Evolutionary conservation across 2,329 filamentous ascomycete genomes (phyloP).

Genomic region (Claviceps arundinis): DNA sequence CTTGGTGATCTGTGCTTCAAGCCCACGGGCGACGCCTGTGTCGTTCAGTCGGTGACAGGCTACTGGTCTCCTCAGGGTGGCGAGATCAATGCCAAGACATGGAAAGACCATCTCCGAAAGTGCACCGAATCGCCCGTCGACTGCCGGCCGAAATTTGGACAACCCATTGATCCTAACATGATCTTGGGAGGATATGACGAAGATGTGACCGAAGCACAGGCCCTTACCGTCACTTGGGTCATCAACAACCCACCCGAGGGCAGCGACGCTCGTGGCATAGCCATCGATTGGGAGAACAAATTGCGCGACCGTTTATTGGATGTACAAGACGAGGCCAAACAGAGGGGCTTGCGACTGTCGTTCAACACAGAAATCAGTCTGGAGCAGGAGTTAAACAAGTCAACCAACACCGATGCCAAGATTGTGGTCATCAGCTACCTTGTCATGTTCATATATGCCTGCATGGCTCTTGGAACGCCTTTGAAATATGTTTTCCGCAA

Average conservation of each 20-base stretch:
- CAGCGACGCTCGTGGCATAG: constrained; percentile 52
- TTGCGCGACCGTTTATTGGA: constrained; percentile 61
- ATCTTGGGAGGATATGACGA: constrained; percentile 69
- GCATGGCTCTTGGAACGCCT: constrained; percentile 79
- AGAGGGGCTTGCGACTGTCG: constrained; percentile 71
- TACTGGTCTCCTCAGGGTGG: constrained; percentile 60
- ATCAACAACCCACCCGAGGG: constrained; percentile 75
- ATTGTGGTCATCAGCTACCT: constrained; percentile 95
- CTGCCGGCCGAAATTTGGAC: constrained; percentile 79
- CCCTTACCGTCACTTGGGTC: constrained; percentile 88
- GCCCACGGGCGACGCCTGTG: constrained; percentile 76
- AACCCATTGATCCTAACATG: constrained; percentile 75
- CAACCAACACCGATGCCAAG: constrained; percentile 94
- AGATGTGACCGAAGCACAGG: constrained; percentile 58
- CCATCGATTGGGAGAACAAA: constrained; percentile 80
- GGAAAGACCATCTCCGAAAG: constrained; percentile 56
- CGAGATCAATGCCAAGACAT: constrained; percentile 31
- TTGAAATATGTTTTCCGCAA: constrained; percentile 67
- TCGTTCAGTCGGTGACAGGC: constrained; percentile 81
- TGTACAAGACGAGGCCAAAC: constrained; percentile 66
- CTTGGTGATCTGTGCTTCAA: constrained; percentile 89
- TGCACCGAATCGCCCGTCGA: constrained; percentile 71
- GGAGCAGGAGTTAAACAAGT: constrained; percentile 93
- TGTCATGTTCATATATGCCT: constrained; percentile 98
- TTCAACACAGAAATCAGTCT: constrained; percentile 94